Evolutionary conservation across 164 flowering plant species (phyloP).

Genomic region (Sextonia rubra): DNA sequence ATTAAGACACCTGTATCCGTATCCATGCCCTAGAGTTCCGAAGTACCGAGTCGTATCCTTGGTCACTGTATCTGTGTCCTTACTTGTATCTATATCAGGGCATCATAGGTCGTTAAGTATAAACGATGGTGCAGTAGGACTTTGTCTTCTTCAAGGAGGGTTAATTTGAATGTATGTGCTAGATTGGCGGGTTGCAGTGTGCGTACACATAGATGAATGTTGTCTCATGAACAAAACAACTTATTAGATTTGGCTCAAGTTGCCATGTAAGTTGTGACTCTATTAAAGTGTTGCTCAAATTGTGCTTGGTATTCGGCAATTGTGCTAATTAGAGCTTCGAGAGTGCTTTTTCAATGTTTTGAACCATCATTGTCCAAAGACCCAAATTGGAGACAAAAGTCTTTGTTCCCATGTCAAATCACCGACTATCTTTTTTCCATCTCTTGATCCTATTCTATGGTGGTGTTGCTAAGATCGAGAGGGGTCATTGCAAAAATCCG

Average conservation of each 20-base stretch:
- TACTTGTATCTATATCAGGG: too few species aligned
- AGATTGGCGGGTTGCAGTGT: neutral
- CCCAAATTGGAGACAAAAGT: neutral
- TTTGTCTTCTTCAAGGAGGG: neutral
- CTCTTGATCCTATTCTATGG: neutral
- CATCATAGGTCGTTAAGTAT: too few species aligned
- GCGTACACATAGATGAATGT: neutral
- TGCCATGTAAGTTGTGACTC: neutral
- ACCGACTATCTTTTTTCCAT: neutral
- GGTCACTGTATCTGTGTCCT: too few species aligned
- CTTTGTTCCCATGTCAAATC: neutral
- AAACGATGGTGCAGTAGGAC: neutral
- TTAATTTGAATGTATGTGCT: neutral
- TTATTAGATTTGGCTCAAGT: neutral
- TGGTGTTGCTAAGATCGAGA: neutral
- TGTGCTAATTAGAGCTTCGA: neutral
- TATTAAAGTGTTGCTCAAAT: neutral
- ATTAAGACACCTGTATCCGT: too few species aligned
- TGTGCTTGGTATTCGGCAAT: neutral
- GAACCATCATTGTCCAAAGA: neutral
- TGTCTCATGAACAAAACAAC: neutral
- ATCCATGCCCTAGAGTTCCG: too few species aligned
- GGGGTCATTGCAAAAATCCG: neutral
- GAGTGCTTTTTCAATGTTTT: neutral
- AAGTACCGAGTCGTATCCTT: too few species aligned